Evolutionary conservation across 768 basidiomycete species (phyloP), one percentile per base, ranked within the genome.

Genomic region (Lactifluus hygrophoroides): DNA sequence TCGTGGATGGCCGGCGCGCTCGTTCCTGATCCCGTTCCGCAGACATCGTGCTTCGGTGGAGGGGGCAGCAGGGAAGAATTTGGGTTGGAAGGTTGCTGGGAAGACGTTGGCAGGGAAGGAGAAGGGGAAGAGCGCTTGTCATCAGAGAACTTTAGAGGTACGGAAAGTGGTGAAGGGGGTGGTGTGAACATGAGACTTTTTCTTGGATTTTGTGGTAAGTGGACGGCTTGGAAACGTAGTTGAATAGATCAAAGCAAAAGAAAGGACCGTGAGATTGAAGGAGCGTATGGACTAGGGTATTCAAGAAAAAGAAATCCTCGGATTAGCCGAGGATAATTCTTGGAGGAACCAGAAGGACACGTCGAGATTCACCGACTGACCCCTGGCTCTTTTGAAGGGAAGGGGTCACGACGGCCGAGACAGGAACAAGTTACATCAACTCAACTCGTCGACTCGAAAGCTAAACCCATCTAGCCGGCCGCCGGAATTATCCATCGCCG

Each of bases 101-200:
- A 28, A 19, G 57, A n/a, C 9, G 32, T 4, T 16, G 51, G 43
- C 2, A 34, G 52, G 45, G 57, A 27, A 17, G 53, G 35, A 4
- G 51, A 28, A 28, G 53, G 32, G 25, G 50, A 49, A 45, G 43
- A 16, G 23, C n/a, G 46, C 25, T 46, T 52, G 44, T 35, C 6
- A 54, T 21, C 42, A 42, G 50, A 42, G 49, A 61, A 66, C 30
- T 52, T 56, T 35, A 52, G 46, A 42, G 53, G 52, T 7, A 47
- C 53, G 43, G 73, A 74, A 16, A 63, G 58, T 2, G 77, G 76
- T 5, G 79, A 78, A 5, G 76, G 72, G 46, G 73, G 71, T 21
- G 73, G 73, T 17, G 73, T 75, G 56, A 74, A 74, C 73, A 74
- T 74, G 19, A 34, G 32, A n/a, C n/a, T n/a, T n/a, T n/a, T n/a